Base-by-base conservation (phyloP, 2,329 filamentous ascomycete genomes). In the Botrytis elliptica region DNA sequence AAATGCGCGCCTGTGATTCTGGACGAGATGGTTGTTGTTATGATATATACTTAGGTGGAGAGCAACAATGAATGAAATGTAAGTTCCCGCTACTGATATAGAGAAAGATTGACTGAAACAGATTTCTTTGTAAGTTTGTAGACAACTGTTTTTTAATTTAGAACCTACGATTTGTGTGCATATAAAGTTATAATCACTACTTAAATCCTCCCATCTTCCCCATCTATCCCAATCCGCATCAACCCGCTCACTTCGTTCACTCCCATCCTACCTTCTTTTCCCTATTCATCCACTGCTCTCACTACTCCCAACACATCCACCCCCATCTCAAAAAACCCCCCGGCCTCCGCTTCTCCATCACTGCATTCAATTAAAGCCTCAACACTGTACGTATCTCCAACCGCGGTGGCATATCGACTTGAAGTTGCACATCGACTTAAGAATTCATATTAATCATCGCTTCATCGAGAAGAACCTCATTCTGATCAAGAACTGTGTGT, bases 231-330 rank as follows among this genome's bases (percentile, higher is more conserved):
- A 22, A 49, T 46, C 44, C 20, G 12, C 40, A 18, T 6, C 42
- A 2, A 16, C 42, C 14, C 14, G 2, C 42, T 22, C 44, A 20
- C 22, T 25, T 25, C 16, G 3, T 44, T 46, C 44, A 20, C 25
- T n/a, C 49, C n/a, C 52, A n/a, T 25, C 49, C 5, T 29, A 6
- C 6, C n/a, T 16, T 4, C 2, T 18, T 18, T 55, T 18, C 16
- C 16, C 52, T 18, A 29, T 29, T 16, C 4, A 7, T 14, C 4
- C 49, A 0, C 6, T 55, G 18, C 16, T 29, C 14, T 16, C n/a
- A 33, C 7, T 4, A 7, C n/a, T 29, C 7, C 3, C 3, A 29
- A 7, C 6, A 9, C 1, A 18, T 29, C 3, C 0, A 0, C 42
- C 14, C 16, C 42, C 12, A 25, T n/a, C 49, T n/a, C 25, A 6